phyloP scores from a whole-genome alignment of 257 asterid species.

The Ballota nigra region DNA sequence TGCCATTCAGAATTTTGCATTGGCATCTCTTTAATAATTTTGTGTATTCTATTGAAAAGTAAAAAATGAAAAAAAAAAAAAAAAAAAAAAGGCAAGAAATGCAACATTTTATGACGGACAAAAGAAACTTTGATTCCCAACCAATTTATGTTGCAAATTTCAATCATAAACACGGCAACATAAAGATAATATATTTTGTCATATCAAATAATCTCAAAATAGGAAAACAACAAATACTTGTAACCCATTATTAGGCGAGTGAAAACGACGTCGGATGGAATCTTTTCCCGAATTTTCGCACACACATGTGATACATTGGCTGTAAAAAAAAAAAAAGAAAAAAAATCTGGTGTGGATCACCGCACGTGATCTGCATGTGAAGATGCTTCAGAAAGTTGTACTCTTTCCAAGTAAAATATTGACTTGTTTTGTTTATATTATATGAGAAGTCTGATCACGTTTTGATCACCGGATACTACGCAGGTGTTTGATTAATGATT shows the following conservation, averaged over 20 bases:
- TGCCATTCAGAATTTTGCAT: too few species aligned
- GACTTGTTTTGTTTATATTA: too few species aligned
- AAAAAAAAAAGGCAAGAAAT: neutral
- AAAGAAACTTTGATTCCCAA: neutral
- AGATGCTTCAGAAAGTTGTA: neutral
- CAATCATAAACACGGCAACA: neutral
- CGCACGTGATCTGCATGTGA: slow-evolving; percentile 10
- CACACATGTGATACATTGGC: too few species aligned
- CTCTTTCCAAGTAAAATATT: neutral
- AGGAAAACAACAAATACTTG: neutral
- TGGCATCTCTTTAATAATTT: too few species aligned
- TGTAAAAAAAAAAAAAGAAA: neutral
- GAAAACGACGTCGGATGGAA: slow-evolving; percentile 13
- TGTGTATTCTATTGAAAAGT: neutral
- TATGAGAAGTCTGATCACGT: too few species aligned
- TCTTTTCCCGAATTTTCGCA: slow-evolving; percentile 13
- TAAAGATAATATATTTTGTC: neutral
- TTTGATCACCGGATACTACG: neutral
- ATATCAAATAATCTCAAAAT: neutral
- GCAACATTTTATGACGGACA: neutral
- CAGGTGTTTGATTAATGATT: neutral
- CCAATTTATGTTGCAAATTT: neutral
- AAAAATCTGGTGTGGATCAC: too few species aligned
- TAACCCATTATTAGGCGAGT: neutral
- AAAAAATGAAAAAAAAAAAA: neutral